Evolutionary conservation across 352 stramenopile species (phyloP), one percentile per base, ranked within the genome.

Genomic region (Phytophthora cactorum): DNA sequence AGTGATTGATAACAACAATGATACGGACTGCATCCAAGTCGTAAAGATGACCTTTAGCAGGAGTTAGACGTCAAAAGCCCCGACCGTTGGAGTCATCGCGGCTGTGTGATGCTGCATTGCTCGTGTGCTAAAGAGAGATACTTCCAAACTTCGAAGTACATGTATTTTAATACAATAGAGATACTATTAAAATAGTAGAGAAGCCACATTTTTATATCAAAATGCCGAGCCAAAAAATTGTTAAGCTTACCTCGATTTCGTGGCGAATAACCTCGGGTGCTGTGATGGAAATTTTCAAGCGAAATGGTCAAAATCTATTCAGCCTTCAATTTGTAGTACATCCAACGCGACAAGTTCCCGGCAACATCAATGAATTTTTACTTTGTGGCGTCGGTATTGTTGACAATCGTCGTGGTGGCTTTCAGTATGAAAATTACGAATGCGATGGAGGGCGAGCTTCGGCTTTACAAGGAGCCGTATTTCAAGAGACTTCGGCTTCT

Each of bases 401-500:
- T 66, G 12, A 28, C 34, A 15, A 15, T 60, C 45, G 15, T 44
- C 38, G 17, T 43, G 34, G n/a, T 39, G 17, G 22, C 9, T 46
- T 57, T 29, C 45, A 41, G 38, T 17, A 17, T 63, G 10, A 28
- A 63, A 17, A 8, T 14, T 6, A n/a, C 50, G 9, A 25, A 15
- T 28, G 60, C 61, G 15, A 63, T 74, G 61, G 32, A 63, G 6
- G 61, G 61, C 4, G 67, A 74, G 38, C 38, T 70, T 14, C 67
- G 67, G 25, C 38, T 74, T 32, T 74, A 74, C 55, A 70, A 67
- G 38, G 67, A 63, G 8, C 39, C 68, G 7, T 6, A 62, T 12
- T 68, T 68, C 63, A 75, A 68, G 46, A 49, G 68, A 29, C 63
- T 75, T 25, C 63, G 62, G 7, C 63, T 53, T 0, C 61, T 71